Evolutionary conservation across 495 filamentous ascomycete genomes (phyloP).

Genomic region (Trichocladium uniseriatum): DNA sequence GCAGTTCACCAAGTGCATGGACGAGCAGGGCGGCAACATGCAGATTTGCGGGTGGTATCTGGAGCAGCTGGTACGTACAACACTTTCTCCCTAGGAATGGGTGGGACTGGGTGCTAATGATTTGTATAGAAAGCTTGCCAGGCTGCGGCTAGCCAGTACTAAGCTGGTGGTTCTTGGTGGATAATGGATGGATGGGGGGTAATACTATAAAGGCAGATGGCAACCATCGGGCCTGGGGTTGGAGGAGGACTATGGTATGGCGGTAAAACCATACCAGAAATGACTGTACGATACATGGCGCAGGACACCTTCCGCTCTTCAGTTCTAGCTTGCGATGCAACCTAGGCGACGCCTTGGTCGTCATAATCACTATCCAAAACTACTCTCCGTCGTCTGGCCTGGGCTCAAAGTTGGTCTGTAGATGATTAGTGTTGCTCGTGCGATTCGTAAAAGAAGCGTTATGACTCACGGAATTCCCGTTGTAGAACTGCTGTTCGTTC

Average conservation of each 20-base stretch:
- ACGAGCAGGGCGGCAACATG: slow-evolving; percentile 87
- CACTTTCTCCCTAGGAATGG: not conserved
- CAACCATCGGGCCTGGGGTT: not conserved
- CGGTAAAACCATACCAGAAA: not conserved
- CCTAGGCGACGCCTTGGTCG: slow-evolving; percentile 5
- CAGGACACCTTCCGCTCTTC: slow-evolving; percentile 1
- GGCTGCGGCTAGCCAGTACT: slow-evolving; percentile 78
- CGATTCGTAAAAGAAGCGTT: not conserved
- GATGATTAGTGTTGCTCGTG: slow-evolving; percentile 3
- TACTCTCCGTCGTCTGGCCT: slow-evolving; percentile 40
- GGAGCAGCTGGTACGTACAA: slow-evolving; percentile 58
- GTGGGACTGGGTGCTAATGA: slow-evolving; percentile 11
- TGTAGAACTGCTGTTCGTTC: slow-evolving; percentile 62
- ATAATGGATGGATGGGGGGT: not conserved
- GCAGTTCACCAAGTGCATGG: slow-evolving; percentile 89
- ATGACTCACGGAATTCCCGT: slow-evolving; percentile 70
- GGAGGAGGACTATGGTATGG: not conserved
- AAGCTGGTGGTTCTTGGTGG: slow-evolving; percentile 21
- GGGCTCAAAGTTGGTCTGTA: slow-evolving; percentile 67
- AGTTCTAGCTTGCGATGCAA: not conserved
- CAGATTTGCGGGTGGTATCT: slow-evolving; percentile 96
- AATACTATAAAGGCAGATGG: not conserved
- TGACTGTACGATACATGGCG: slow-evolving; percentile 1
- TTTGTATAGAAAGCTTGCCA: slow-evolving; percentile 76
- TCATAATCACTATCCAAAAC: slow-evolving; percentile 25